Conservation (phyloP, 2,329 filamentous ascomycete species). For the Penicillium sclerotiorum region DNA sequence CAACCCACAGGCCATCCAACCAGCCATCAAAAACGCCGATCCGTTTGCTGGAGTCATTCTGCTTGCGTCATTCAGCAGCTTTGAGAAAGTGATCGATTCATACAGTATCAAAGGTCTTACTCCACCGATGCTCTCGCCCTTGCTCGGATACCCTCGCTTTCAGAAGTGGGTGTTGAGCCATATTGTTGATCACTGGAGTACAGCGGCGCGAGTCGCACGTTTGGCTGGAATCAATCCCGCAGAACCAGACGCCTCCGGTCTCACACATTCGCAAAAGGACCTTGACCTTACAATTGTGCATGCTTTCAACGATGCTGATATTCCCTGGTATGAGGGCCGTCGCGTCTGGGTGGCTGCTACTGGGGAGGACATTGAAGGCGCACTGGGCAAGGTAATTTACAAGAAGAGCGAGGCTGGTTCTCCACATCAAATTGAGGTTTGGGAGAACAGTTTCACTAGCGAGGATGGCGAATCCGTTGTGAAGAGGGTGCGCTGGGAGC, state of each 20-base stretch:
- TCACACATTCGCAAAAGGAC: slow-evolving; percentile 52
- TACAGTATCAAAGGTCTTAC: slow-evolving; percentile 80
- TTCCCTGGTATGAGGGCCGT: slow-evolving; percentile 63
- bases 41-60: slow-evolving; percentile 81
- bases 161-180: slow-evolving; percentile 62
- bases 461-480: slow-evolving; percentile 24
- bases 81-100: slow-evolving; percentile 71
- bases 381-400: slow-evolving; percentile 33
- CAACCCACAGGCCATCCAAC: slow-evolving; percentile 37
- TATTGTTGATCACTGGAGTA: slow-evolving; percentile 82
- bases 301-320: slow-evolving; percentile 78
- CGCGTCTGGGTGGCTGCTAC: slow-evolving; percentile 44
- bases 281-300: slow-evolving; percentile 75
- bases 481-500: slow-evolving; percentile 49
- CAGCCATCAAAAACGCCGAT: slow-evolving; percentile 48
- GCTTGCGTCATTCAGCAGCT: slow-evolving; percentile 74
- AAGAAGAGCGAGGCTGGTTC: slow-evolving; percentile 33
- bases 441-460: slow-evolving; percentile 34
- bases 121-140: slow-evolving; percentile 72
- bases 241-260: slow-evolving; percentile 51
- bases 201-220: slow-evolving; percentile 62
- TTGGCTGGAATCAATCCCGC: slow-evolving; percentile 36
- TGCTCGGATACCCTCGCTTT: slow-evolving; percentile 67
- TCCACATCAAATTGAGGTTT: slow-evolving; percentile 39
- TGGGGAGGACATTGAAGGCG: slow-evolving; percentile 27